Evolutionary conservation across 1,139 yeast species (phyloP).

Genomic region (Suhomyces anneliseae): DNA sequence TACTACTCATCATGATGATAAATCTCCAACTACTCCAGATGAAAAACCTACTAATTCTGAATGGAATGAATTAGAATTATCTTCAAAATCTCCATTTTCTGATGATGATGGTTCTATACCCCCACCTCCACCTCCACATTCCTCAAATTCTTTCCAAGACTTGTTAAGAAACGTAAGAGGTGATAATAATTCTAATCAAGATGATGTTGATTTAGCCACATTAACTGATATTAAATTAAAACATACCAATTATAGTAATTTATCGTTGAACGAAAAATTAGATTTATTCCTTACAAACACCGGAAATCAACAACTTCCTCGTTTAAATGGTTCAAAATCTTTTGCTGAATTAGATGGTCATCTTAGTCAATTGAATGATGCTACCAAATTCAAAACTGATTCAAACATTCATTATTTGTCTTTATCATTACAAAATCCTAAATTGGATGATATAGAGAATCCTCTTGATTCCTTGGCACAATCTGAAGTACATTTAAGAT

Average conservation of each 20-base stretch:
- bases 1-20: slow-evolving; percentile 12
- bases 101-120: slow-evolving; percentile 30
- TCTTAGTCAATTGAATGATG: slow-evolving; percentile 32
- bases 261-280: slow-evolving; percentile 42
- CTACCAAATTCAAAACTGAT: slow-evolving; percentile 28
- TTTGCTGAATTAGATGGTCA: slow-evolving; percentile 38
- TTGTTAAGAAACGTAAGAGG: slow-evolving; percentile 11
- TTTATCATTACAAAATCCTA: slow-evolving; percentile 30
- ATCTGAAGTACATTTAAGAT: slow-evolving; percentile 32
- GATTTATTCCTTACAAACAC: slow-evolving; percentile 32
- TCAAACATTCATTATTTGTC: slow-evolving; percentile 41
- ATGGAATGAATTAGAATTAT: slow-evolving; percentile 25
- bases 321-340: slow-evolving; percentile 10
- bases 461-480: slow-evolving; percentile 37
- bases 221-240: slow-evolving; percentile 25
- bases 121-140: slow-evolving; percentile 37
- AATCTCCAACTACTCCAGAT: background rate
- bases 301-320: slow-evolving; percentile 9
- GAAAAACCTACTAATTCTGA: slow-evolving; percentile 12
- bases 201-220: slow-evolving; percentile 22
- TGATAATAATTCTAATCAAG: slow-evolving; percentile 7
- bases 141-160: slow-evolving; percentile 16
- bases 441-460: slow-evolving; percentile 25
- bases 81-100: slow-evolving; percentile 12
- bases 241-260: slow-evolving; percentile 26